Evolutionary conservation across 1,284 basidiomycete species (phyloP).

Genomic region (Trichosporon faecale): DNA sequence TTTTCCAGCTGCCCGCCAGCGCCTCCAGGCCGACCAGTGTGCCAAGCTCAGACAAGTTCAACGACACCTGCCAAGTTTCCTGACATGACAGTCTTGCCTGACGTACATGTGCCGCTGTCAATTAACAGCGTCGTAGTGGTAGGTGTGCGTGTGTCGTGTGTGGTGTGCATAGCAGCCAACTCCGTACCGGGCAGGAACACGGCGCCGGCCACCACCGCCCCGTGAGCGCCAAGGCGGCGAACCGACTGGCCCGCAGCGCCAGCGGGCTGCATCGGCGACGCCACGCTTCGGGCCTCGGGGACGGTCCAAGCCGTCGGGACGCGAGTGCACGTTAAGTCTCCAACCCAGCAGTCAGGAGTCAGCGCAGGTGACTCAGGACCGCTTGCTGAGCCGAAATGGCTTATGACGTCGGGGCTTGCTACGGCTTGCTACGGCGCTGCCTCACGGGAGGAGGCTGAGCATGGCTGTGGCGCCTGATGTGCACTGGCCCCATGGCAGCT

Average conservation of each 20-base stretch:
- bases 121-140: neutral
- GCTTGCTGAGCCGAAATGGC: neutral
- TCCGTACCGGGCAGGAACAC: neutral
- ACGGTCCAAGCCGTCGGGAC: neutral
- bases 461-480: neutral
- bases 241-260: neutral
- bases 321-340: neutral
- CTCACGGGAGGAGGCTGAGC: neutral
- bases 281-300: neutral
- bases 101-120: neutral
- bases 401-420: neutral
- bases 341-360: neutral
- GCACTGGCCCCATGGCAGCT: neutral
- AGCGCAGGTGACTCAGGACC: neutral
- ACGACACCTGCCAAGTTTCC: neutral
- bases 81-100: neutral
- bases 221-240: neutral
- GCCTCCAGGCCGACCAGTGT: too few relatives aligned
- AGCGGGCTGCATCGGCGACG: neutral
- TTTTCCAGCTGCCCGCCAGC: neutral
- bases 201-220: neutral
- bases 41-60: neutral
- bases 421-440: neutral
- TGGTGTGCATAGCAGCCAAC: neutral
- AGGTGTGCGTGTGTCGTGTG: neutral